These are phyloP conservation scores for Urochloa ruziziensis DNA, from an alignment of 176 grass and related monocot species.

Conservation along the genomic window DNA sequence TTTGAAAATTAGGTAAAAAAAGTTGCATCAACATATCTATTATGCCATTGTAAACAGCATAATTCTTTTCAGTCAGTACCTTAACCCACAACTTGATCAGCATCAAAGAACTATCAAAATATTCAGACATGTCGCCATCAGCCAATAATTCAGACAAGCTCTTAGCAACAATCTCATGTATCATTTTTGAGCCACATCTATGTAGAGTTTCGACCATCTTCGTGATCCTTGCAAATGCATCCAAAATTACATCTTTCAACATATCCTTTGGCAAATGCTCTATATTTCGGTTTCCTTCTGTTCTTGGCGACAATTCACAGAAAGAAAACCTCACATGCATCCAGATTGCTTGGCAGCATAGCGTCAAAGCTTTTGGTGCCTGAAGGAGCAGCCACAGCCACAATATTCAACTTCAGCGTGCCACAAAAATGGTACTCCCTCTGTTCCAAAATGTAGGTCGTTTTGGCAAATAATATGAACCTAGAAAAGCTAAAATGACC, in stretches of 20 bases:
- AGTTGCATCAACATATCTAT: conserved; percentile 1
- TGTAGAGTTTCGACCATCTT: conserved; percentile 54
- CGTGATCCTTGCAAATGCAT: conserved; percentile 54
- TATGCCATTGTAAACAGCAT: background rate
- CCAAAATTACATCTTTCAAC: conserved; percentile 48
- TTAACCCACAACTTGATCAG: conserved; percentile 85
- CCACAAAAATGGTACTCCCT: background rate
- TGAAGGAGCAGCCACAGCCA: conserved; percentile 44
- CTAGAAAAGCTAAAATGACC: too few relatives aligned
- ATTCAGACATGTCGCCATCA: conserved; percentile 28
- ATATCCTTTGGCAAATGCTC: conserved; percentile 18
- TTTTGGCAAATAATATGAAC: too few relatives aligned
- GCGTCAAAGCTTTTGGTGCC: conserved; percentile 53
- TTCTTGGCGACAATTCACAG: conserved; percentile 24
- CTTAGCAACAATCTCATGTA: conserved; percentile 45
- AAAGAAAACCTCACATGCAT: conserved; percentile 26
- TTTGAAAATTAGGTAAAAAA: conserved; percentile 28
- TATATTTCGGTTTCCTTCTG: background rate
- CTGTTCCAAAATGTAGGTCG: too few relatives aligned
- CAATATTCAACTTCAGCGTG: conserved; percentile 7
- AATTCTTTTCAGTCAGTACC: conserved; percentile 38
- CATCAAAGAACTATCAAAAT: conserved; percentile 41
- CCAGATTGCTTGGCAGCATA: conserved; percentile 70
- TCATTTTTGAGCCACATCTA: conserved; percentile 47
- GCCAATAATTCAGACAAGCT: conserved; percentile 59